Base-by-base conservation (phyloP, 495 filamentous ascomycete species). In the Neurospora tetrasperma region DNA sequence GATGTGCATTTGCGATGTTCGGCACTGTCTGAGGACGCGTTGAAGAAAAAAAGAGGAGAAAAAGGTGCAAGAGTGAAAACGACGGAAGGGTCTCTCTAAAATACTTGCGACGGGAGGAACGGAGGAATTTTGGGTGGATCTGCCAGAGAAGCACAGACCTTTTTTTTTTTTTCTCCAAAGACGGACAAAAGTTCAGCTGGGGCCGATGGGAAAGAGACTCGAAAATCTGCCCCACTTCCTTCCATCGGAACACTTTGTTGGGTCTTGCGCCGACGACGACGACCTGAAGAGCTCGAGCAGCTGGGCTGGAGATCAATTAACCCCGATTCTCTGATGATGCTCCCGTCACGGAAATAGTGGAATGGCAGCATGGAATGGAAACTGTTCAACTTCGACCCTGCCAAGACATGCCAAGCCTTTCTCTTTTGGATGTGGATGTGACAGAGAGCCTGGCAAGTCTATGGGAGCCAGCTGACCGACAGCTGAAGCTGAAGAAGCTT, bases 21-120 rank as follows among this genome's bases (percentile, higher is more conserved):
- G 90, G 92, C 87, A 94, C 93, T 96, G 92, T 94, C 92, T 94
- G 88, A 86, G 90, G 89, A 86, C 88, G 91, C 91, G 91, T 92
- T 88, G 86, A 80, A 81, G 82, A 83, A 80, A 85, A 84, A 79
- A 77, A 78, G 78, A 80, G 73, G 73, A 73, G 69, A 42, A 74
- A 46, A 77, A 78, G 54, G 62, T 42, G 70, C 73, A 43, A 66
- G 54, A 59, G 35, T 66, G 27, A 3, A 27, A 27, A 27, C 27
- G 27, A 66, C 43, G 27, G 7, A 18, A 66, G 12, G 27, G 27
- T 12, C 2, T 38, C 16, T 38, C 23, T 66, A 10, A 66, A 66
- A 66, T 66, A 66, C 54, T 38, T 27, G 14, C 0, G 27, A 31
- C 27, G 27, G 2, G 27, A 35, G 14, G 54, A 10, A 66, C 1